Conservation (phyloP, 106 monocot genomes). For the Ottelia alismoides region DNA sequence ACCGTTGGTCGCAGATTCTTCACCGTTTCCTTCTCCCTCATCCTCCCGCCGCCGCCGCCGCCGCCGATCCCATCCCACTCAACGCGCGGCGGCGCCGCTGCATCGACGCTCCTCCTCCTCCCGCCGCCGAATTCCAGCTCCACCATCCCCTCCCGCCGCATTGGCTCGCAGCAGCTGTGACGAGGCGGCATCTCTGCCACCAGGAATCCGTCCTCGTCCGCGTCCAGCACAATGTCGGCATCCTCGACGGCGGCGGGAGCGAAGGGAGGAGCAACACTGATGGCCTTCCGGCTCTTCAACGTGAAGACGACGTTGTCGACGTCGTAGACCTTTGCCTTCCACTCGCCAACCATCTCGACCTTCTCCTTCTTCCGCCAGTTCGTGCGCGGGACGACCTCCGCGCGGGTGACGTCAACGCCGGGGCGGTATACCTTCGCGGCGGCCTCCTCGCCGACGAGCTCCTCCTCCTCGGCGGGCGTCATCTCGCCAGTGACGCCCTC, state of each 20-base stretch:
- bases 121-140: too few species aligned
- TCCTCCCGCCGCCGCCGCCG: constrained; percentile 1
- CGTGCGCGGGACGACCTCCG: constrained; percentile 44
- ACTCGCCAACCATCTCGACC: constrained; percentile 62
- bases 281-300: constrained; percentile 36
- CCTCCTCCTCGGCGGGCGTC: constrained; percentile 22
- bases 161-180: constrained; percentile 44
- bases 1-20: constrained; percentile 66
- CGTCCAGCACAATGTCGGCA: constrained; percentile 37
- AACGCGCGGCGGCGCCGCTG: too few species aligned
- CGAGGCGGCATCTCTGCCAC: constrained; percentile 67
- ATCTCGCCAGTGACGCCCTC: too few species aligned
- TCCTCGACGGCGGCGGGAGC: too few species aligned
- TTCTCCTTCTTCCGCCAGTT: constrained; percentile 71
- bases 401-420: constrained; percentile 54
- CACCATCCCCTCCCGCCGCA: too few species aligned
- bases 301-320: constrained; percentile 71
- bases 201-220: constrained; percentile 60
- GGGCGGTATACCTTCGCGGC: constrained; percentile 56
- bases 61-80: constrained; percentile 1
- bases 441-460: constrained; percentile 15
- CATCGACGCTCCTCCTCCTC: too few species aligned
- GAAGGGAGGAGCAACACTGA: too few species aligned
- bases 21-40: constrained; percentile 84
- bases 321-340: constrained; percentile 66